Conservation (phyloP, 73 alveolate genomes). For the Tetrahymena borealis region DNA sequence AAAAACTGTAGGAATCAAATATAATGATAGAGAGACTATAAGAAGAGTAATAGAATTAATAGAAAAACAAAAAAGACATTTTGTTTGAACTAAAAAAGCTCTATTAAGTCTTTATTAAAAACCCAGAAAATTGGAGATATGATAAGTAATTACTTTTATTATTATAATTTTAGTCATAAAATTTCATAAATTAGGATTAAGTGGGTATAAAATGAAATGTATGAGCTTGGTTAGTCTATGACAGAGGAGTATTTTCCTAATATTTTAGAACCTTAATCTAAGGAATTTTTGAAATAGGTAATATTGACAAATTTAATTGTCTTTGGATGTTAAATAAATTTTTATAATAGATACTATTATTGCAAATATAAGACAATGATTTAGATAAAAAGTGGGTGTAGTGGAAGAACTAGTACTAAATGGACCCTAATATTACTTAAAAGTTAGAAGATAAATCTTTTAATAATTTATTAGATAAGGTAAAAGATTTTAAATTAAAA, state of each 20-base stretch:
- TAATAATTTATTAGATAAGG: background rate
- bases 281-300: background rate
- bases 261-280: background rate
- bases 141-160: background rate
- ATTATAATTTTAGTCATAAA: background rate
- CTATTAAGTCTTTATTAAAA: background rate
- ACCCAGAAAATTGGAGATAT: background rate
- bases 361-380: background rate
- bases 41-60: background rate
- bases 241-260: background rate
- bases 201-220: background rate
- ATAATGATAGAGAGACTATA: background rate
- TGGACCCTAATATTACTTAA: background rate
- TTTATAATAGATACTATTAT: background rate
- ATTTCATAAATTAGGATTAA: background rate
- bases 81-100: background rate
- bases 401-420: background rate
- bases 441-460: background rate
- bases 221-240: background rate
- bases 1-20: background rate
- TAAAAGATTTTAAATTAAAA: background rate
- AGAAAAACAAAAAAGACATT: background rate
- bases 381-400: background rate
- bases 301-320: background rate
- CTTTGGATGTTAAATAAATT: background rate